Base-by-base conservation (phyloP, 345 rosid genomes). In the Rubroshorea leprosula region DNA sequence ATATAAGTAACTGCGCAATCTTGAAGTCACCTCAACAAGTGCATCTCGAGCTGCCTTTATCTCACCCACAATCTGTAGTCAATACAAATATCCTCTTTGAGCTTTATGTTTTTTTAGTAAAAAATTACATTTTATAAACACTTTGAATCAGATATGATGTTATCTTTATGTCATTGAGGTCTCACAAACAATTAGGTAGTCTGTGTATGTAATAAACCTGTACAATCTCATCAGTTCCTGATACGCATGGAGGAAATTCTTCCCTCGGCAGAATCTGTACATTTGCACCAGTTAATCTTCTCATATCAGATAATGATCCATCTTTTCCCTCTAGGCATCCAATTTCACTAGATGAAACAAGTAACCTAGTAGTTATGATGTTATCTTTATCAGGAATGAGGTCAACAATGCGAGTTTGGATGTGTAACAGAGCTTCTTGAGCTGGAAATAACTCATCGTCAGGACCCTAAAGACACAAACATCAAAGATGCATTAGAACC, bases 361-460 rank as follows among this genome's bases (percentile, higher is more conserved):
- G 79, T 56, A 94, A 54, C 60, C 87, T 82, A 24, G 99, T 94
- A 47, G 82, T 87, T 62, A 86, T 61, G 14, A 80, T 56, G 67
- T 80, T 80, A 21, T 85, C 99, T 72, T 82, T 78, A 71, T 87
- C 96, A 7, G 87, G 76, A 54, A 69, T 49, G 55, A 86, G 89
- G 75, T 94, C 95, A 16, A 77, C 72, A 29, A 94, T 94, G 29
- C 71, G 83, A 70, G 89, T 87, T 68, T 94, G 99, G 69, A 94
- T 90, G 69, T 94, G 99, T 73, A 94, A 76, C 65, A 94, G 71
- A 53, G 99, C 99, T 79, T 90, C 99, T 79, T 94, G 99, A 45
- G 97, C 97, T 53, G 99, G 97, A 74, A 90, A 94, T 57, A 94
- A 62, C 71, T 78, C 93, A 59, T 94, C 99, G 63, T 94, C 97